Percentiles rank a stretch among this genome's conserved stretches.
Evolutionary conservation across 140 eudicot genomes (phyloP).

Genomic region (Stevia rebaudiana): DNA sequence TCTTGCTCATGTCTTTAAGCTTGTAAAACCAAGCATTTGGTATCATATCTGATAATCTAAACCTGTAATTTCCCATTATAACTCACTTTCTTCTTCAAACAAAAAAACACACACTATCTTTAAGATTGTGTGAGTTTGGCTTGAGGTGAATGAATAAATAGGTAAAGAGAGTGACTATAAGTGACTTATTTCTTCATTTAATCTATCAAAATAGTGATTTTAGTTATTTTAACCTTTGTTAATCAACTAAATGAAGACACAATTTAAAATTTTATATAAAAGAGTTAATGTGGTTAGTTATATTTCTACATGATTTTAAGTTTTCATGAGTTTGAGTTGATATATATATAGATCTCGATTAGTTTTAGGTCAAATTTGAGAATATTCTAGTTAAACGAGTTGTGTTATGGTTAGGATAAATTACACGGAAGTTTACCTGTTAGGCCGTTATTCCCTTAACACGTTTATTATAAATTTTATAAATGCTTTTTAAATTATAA

Average conservation of each 20-base stretch:
- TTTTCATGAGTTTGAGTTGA: no score
- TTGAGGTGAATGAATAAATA: constrained; percentile 28
- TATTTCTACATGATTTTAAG: no score
- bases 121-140: constrained; percentile 9
- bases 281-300: neutral
- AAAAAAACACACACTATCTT: neutral
- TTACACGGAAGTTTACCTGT: no score
- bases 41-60: constrained; percentile 55
- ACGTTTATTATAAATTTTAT: no score
- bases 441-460: no score
- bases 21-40: constrained; percentile 80
- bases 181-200: constrained; percentile 4
- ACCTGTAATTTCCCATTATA: constrained; percentile 58
- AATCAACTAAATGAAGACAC: neutral
- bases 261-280: no score
- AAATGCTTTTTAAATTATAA: no score
- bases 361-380: no score
- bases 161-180: constrained; percentile 15
- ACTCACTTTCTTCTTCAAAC: neutral
- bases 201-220: neutral
- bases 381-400: no score
- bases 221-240: no score
- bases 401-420: no score
- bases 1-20: constrained; percentile 58
- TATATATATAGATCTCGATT: no score